Evolutionary conservation across 805 yeast species (phyloP), one percentile per base, ranked within the genome.

Genomic region (Myxozyma mucilagina): DNA sequence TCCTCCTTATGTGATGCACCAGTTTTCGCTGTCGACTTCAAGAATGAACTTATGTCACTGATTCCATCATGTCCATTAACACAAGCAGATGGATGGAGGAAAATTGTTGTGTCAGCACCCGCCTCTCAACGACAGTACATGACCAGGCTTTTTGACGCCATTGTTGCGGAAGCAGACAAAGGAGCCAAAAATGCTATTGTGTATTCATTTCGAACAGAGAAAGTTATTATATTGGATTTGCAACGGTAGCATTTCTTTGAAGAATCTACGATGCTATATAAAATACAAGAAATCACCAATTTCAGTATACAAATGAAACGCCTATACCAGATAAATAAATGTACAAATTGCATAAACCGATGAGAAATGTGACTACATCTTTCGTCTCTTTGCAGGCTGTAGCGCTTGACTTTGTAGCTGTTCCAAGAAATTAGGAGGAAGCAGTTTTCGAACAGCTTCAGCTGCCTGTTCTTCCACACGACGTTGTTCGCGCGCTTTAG

Each of bases 1-100:
- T 79, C 80, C 53, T 79, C 78, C 10, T 72, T 93, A 43, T 78
- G 86, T 0, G 74, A 76, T 24, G 86, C 94, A 0, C 93, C 97
- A 0, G 82, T 93, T 0, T 79, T 91, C 50, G 82, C 87, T 0
- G 83, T 93, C 38, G 98, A 93, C 71, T 74, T 85, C 11, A 80
- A 87, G 63, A 96, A 90, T 67, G 97, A 91, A 63, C 88, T 90
- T 1, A 73, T 94, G 63, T 93, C 91, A 53, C 88, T 91, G 81
- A 88, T 93, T 43, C 80, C 88, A 13, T 82, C 87, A 1, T 87
- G 92, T 0, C 87, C 96, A 0, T 74, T 90, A n/a, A 78, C 80
- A 34, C 90, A 84, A 64, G 86, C 84, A 53, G 96, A 90, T 63
- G 93, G 89, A 79, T 81, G 83, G 82, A 56, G 66, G 16, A 56